phyloP scores from a whole-genome alignment of 805 yeast species.

The Sungouiozyma ichnusensis region DNA sequence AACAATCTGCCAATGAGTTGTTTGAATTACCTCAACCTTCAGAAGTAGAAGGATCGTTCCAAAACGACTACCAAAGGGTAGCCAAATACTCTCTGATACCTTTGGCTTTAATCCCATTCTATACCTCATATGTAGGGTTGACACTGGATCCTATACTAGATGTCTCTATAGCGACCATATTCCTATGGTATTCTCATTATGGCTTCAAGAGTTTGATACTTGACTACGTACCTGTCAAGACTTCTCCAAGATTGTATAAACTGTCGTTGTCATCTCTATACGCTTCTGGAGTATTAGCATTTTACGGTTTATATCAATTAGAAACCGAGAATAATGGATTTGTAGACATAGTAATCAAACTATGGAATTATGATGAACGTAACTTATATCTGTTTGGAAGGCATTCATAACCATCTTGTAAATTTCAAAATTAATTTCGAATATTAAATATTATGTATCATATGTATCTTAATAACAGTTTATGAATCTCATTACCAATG shows the following conservation, averaged over 20 bases:
- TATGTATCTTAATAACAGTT: too few species aligned
- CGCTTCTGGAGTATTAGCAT: slow-evolving; percentile 52
- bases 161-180: slow-evolving; percentile 41
- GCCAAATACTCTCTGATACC: slow-evolving; percentile 57
- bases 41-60: slow-evolving; percentile 55
- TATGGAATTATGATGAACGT: slow-evolving; percentile 30
- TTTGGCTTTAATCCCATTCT: slow-evolving; percentile 44
- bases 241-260: slow-evolving; percentile 55
- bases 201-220: slow-evolving; percentile 72
- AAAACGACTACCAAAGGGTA: slow-evolving; percentile 62
- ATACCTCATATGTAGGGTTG: slow-evolving; percentile 34
- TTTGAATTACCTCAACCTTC: slow-evolving; percentile 48
- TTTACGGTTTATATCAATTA: slow-evolving; percentile 61
- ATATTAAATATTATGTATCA: too few species aligned
- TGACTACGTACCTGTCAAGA: slow-evolving; percentile 70
- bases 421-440: too few species aligned
- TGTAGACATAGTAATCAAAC: slow-evolving; percentile 33
- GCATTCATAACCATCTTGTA: slow-evolving; percentile 1
- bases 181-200: slow-evolving; percentile 54
- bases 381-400: slow-evolving; percentile 21
- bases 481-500: too few species aligned
- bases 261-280: slow-evolving; percentile 50
- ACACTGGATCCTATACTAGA: slow-evolving; percentile 46
- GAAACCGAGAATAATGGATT: slow-evolving; percentile 62
- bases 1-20: too few species aligned